These are phyloP conservation scores for Tetragonia tetragonoides DNA, from an alignment of 148 eudicot genomes.

Conservation along the genomic window DNA sequence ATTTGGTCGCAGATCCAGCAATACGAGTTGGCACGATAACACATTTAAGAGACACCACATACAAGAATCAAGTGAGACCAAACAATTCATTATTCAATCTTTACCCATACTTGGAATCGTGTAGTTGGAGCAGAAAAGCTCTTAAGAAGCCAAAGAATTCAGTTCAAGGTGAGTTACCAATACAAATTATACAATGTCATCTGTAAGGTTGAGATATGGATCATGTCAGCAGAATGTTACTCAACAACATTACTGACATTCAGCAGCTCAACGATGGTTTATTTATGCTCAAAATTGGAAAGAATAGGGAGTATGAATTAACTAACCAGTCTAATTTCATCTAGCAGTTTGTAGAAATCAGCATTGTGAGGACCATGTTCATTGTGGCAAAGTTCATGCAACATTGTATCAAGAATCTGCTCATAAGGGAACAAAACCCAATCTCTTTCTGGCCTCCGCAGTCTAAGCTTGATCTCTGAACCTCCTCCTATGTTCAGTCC, in stretches of 20 bases:
- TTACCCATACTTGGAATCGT: background rate
- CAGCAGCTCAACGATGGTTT: background rate
- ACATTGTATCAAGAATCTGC: conserved; percentile 85
- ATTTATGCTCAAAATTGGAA: background rate
- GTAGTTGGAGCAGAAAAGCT: background rate
- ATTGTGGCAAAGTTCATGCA: conserved; percentile 88
- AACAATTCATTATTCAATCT: background rate
- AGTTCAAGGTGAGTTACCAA: background rate
- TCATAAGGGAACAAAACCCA: conserved; percentile 69
- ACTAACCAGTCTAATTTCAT: conserved; percentile 76
- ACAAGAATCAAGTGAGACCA: background rate
- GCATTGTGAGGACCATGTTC: conserved; percentile 74
- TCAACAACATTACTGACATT: background rate
- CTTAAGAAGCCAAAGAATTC: background rate
- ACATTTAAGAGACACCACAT: background rate
- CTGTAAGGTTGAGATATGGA: no score
- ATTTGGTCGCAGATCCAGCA: background rate
- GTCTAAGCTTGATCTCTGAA: conserved; percentile 64
- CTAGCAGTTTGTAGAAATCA: conserved; percentile 73
- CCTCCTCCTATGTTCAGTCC: conserved; percentile 83
- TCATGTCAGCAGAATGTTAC: no score
- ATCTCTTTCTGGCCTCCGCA: conserved; percentile 68
- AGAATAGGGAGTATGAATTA: background rate
- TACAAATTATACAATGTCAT: background rate
- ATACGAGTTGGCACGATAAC: background rate